These are phyloP conservation scores for Chytriomyces confervae DNA, from an alignment of 192 early-diverging fungal genomes.

Conservation along the genomic window DNA sequence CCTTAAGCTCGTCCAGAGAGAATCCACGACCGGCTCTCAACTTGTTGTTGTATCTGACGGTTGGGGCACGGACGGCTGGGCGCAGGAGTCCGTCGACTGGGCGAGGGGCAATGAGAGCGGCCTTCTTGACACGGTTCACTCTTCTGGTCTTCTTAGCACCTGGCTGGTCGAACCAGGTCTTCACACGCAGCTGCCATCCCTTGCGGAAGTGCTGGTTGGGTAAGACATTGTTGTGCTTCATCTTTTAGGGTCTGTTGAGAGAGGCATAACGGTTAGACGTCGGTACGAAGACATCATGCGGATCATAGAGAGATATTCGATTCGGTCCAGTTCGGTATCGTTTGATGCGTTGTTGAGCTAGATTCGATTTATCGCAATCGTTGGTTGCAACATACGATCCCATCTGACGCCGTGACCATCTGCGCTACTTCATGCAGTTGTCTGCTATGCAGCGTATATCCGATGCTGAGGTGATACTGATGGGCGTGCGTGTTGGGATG, in stretches of 20 bases:
- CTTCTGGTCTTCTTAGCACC: conserved; percentile 93
- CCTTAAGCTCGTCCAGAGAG: conserved; percentile 98
- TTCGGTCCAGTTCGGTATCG: not conserved
- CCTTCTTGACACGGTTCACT: conserved; percentile 89
- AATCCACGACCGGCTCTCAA: conserved; percentile 96
- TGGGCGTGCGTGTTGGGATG: no score
- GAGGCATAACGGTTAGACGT: not conserved
- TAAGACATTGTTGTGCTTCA: conserved; percentile 95
- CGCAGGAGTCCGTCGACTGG: conserved; percentile 95
- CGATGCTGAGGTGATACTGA: no score
- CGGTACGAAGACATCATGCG: not conserved
- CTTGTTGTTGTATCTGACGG: conserved; percentile 98
- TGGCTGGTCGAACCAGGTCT: conserved; percentile 99
- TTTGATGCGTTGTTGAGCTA: not conserved
- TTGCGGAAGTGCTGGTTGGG: conserved; percentile 97
- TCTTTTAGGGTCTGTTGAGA: conserved; percentile 16
- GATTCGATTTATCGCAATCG: no score
- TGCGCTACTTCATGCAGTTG: no score
- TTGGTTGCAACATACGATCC: no score
- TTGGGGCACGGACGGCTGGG: conserved; percentile 95
- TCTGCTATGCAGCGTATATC: no score
- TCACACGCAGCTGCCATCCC: conserved; percentile 95
- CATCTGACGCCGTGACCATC: no score
- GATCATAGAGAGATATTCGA: not conserved
- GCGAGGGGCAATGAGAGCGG: conserved; percentile 92